These are phyloP conservation scores for Didymella keratinophila DNA, from an alignment of 2,329 filamentous ascomycete genomes.

Conservation along the genomic window DNA sequence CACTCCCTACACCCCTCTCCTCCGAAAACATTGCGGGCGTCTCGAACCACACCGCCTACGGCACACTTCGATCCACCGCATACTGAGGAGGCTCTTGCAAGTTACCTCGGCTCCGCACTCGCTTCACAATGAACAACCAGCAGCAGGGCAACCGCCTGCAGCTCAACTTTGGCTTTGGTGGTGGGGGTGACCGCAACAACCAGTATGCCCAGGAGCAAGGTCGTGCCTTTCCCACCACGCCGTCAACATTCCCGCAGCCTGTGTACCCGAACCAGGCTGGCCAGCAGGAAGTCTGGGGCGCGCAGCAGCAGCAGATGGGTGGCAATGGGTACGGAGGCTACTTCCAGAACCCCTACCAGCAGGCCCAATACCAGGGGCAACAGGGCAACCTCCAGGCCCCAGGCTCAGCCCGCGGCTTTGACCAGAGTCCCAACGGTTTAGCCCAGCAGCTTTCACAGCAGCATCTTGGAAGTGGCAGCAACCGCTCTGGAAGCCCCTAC, in stretches of 20 bases:
- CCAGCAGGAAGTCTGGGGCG: conserved; percentile 68
- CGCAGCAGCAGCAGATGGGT: conserved; percentile 54
- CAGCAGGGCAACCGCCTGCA: conserved; percentile 58
- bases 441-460: conserved; percentile 98
- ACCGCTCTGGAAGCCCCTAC: conserved; percentile 72
- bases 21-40: conserved; percentile 30
- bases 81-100: conserved; percentile 13
- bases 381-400: conserved; percentile 58
- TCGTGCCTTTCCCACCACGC: conserved; percentile 70
- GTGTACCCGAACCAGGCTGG: conserved; percentile 70
- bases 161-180: conserved; percentile 60
- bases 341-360: conserved; percentile 61
- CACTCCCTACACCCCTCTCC: conserved; percentile 18
- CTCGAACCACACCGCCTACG: conserved; percentile 20
- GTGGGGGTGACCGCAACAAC: conserved; percentile 47
- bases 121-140: conserved; percentile 47
- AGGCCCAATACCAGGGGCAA: conserved; percentile 59
- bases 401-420: conserved; percentile 62
- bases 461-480: conserved; percentile 75
- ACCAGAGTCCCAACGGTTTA: conserved; percentile 87
- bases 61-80: conserved; percentile 14
- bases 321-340: conserved; percentile 55
- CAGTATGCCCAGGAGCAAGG: conserved; percentile 55
- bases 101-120: conserved; percentile 20
- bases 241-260: conserved; percentile 94